A percentile compares a stretch with the other conserved stretches of the same genome.
Evolutionary conservation across 169 alveolate genomes (phyloP).

Genomic region (Eimeria maxima): DNA sequence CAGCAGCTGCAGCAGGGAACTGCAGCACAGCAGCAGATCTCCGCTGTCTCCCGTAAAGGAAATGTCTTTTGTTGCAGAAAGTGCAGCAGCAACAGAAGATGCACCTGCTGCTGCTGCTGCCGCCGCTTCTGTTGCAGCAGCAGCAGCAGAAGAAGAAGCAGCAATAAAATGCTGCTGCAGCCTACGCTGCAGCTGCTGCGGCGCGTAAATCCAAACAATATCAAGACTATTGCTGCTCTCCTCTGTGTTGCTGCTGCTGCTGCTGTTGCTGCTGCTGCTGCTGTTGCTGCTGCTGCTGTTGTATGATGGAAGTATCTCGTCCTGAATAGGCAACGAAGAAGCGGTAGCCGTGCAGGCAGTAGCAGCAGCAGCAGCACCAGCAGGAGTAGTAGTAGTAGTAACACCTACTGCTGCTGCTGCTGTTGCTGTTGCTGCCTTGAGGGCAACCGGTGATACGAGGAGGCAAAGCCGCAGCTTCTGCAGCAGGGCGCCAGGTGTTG

Average conservation of each 20-base stretch:
- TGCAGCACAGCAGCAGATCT: slow-evolving; percentile 37
- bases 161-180: slow-evolving; percentile 19
- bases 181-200: slow-evolving; percentile 20
- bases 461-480: slow-evolving; percentile 41
- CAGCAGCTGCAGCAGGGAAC: slow-evolving; percentile 41
- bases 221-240: not conserved
- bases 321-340: too few relatives aligned
- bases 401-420: not conserved
- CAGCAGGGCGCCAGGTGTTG: not conserved
- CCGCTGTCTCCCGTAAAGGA: slow-evolving; percentile 38
- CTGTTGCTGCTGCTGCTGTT: slow-evolving; percentile 43
- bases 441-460: not conserved
- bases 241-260: slow-evolving; percentile 40
- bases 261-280: not conserved
- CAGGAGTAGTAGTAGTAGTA: not conserved
- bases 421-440: not conserved
- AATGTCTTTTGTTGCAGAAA: not conserved
- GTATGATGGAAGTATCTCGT: too few relatives aligned
- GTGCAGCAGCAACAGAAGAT: slow-evolving; percentile 52
- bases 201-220: slow-evolving; percentile 27
- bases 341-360: not conserved
- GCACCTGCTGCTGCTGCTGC: slow-evolving; percentile 60
- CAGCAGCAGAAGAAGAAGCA: not conserved
- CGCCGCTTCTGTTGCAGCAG: slow-evolving; percentile 18
- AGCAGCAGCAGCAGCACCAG: slow-evolving; percentile 57